Evolutionary conservation across 208 protist species (phyloP).

Genomic region (Entamoeba dispar): DNA sequence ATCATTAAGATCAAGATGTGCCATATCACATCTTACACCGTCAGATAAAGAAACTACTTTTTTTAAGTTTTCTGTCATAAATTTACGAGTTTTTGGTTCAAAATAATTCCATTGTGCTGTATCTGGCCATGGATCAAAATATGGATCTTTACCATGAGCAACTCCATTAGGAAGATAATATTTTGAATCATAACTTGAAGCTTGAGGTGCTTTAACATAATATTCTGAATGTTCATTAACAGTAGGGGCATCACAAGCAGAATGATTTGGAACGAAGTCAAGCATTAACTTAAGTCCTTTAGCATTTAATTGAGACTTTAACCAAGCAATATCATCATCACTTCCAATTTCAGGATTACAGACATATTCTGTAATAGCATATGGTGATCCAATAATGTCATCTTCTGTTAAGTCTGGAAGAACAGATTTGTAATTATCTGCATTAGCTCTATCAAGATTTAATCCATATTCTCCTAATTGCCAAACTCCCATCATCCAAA

Average conservation of each 20-base stretch:
- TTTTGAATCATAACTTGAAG: slow-evolving; percentile 26
- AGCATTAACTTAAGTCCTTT: slow-evolving; percentile 40
- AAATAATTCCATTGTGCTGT: slow-evolving; percentile 46
- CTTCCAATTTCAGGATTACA: slow-evolving; percentile 33
- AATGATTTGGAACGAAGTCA: slow-evolving; percentile 50
- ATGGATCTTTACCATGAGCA: slow-evolving; percentile 34
- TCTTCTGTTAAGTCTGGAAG: slow-evolving; percentile 38
- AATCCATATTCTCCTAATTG: slow-evolving; percentile 37
- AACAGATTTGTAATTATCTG: slow-evolving; percentile 20
- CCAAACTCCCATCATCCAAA: slow-evolving; percentile 49
- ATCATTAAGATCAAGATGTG: slow-evolving; percentile 41
- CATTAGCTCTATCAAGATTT: slow-evolving; percentile 36
- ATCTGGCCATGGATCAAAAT: slow-evolving; percentile 23
- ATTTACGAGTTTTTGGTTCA: slow-evolving; percentile 10
- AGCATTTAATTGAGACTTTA: slow-evolving; percentile 28
- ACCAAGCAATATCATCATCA: slow-evolving; percentile 20
- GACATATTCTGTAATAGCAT: slow-evolving; percentile 38
- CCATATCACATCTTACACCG: slow-evolving; percentile 48
- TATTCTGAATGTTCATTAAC: slow-evolving; percentile 19
- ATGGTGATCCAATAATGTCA: slow-evolving; percentile 51
- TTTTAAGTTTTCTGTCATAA: background rate
- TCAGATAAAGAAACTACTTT: slow-evolving; percentile 33
- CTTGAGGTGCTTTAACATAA: slow-evolving; percentile 28
- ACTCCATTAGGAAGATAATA: slow-evolving; percentile 35
- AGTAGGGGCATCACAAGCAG: slow-evolving; percentile 21